Evolutionary conservation across 2,329 filamentous ascomycete genomes (phyloP), one percentile per base, ranked within the genome.

Genomic region (Scedosporium dehoogii): DNA sequence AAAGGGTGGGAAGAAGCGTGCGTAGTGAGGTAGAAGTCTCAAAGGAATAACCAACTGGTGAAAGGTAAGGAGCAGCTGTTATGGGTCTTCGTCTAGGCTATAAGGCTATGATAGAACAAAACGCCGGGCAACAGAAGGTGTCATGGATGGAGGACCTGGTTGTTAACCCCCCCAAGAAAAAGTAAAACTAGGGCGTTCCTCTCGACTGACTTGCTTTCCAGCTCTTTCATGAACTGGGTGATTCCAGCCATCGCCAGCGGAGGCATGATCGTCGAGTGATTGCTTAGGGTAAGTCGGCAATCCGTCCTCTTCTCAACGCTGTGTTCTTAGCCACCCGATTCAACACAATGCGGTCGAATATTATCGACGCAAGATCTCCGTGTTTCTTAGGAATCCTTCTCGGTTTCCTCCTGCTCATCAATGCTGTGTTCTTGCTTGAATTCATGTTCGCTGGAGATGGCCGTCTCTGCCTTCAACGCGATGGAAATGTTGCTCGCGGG

Each of bases 401-500:
- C 81, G 27, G 80, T 79, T 74, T 87, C 84, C 69, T 87, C 84
- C 72, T 85, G 80, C 72, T 85, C 82, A 66, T 84, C 79, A 64
- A 80, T 78, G 69, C 78, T 83, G 64, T 61, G 58, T 46, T 63
- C 60, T 33, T 38, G 42, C 18, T 33, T 55, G 25, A 59, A 48
- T 14, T 29, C 46, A 25, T 60, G 42, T 18, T 53, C 61, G 3
- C 38, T 42, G 6, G 53, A 41, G 2, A 21, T 21, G 14, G 53
- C 33, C 59, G 23, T 38, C 27, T 48, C 46, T 41, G 41, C 27
- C 18, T 62, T 21, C 10, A 55, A 14, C 16, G 23, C 60, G 2
- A 38, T 42, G 9, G 53, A 33, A 21, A 46, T 25, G 21, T 23
- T 58, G 21, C 29, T 55, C 9, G 48, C 53, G 1, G 60, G 29